Evolutionary conservation across 108 stramenopile genomes (phyloP).

Genomic region (Cyclotella kingstonii): DNA sequence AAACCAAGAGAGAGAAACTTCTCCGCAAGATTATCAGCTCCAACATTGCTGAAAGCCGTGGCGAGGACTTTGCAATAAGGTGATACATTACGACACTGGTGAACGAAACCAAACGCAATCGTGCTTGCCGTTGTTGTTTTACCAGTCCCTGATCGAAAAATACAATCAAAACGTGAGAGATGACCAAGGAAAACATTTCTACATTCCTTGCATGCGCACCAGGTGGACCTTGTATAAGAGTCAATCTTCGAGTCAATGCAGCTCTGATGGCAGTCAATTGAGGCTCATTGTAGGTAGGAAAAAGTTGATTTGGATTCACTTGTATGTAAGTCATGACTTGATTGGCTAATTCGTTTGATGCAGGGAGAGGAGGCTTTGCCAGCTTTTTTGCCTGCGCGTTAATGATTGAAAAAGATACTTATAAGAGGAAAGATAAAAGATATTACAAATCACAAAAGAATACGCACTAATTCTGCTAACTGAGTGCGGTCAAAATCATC

Average conservation of each 20-base stretch:
- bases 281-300: conserved; percentile 69
- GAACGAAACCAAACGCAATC: conserved; percentile 85
- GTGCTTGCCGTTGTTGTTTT: conserved; percentile 77
- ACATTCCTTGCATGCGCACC: conserved; percentile 44
- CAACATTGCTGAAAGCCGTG: conserved; percentile 84
- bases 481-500: conserved; percentile 46
- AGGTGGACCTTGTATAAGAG: conserved; percentile 84
- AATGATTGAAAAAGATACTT: neutral
- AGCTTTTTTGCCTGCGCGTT: conserved; percentile 54
- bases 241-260: conserved; percentile 76
- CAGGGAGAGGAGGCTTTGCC: conserved; percentile 69
- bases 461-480: conserved; percentile 52
- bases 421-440: neutral
- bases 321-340: conserved; percentile 67
- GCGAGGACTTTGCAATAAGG: conserved; percentile 79
- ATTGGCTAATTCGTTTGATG: conserved; percentile 58
- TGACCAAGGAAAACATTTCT: neutral
- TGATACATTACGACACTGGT: conserved; percentile 70
- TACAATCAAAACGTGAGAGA: neutral
- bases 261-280: conserved; percentile 77
- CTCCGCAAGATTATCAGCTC: conserved; percentile 86
- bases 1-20: conserved; percentile 61
- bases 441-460: conserved; percentile 5
- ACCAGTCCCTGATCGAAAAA: conserved; percentile 47
- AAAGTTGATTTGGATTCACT: conserved; percentile 51